A percentile compares a stretch with the other conserved stretches of the same genome.
Evolutionary conservation across 2,329 filamentous ascomycete species (phyloP).

Genomic region (Aspergillus hortae): DNA sequence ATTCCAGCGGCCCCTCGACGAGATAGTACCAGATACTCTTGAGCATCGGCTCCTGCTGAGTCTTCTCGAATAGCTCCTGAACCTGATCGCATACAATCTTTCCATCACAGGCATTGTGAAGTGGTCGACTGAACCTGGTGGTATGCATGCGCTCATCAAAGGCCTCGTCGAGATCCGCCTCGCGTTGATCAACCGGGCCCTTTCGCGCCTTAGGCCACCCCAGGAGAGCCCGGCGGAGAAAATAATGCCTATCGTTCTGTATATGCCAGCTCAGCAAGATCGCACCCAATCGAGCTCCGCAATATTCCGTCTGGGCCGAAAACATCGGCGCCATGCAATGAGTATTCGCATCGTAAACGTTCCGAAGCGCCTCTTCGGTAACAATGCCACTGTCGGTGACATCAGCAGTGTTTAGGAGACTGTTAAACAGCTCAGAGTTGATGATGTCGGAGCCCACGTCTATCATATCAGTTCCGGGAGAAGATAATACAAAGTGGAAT

Average conservation of each 20-base stretch:
- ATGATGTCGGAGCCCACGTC: conserved; percentile 1
- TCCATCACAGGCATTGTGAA: neutral
- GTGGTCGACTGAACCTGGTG: neutral
- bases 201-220: neutral
- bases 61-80: neutral
- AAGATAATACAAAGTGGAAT: neutral
- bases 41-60: neutral
- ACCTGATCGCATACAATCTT: neutral
- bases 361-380: neutral
- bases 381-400: neutral
- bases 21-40: neutral
- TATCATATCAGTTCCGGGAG: neutral
- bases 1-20: neutral
- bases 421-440: neutral
- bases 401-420: neutral
- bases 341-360: neutral
- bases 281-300: neutral
- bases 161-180: neutral
- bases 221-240: neutral
- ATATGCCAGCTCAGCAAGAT: conserved; percentile 1
- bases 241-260: neutral
- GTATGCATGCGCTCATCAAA: neutral
- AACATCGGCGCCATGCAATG: neutral
- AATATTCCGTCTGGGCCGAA: neutral
- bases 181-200: neutral